A percentile compares a stretch with the other conserved stretches of the same genome.
These are phyloP conservation scores for Alternaria incomplexa DNA, from an alignment of 2,329 filamentous ascomycete species.

Conservation along the genomic window DNA sequence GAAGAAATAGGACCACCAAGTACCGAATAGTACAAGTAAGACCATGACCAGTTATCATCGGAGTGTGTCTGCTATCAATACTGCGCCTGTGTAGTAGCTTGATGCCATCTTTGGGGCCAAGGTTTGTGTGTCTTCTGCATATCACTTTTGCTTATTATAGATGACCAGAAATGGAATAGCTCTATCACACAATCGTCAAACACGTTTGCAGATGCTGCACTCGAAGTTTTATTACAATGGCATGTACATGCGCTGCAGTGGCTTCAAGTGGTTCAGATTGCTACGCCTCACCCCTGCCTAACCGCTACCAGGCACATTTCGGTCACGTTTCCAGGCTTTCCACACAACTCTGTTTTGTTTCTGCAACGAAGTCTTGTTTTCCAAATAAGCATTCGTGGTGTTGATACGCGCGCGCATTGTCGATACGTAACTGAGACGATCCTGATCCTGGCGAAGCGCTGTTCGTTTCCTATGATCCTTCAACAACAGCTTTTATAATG, in stretches of 20 bases:
- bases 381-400: background rate
- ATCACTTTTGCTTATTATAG: background rate
- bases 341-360: background rate
- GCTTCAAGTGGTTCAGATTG: background rate
- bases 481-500: no score
- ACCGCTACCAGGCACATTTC: background rate
- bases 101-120: background rate
- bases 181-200: background rate
- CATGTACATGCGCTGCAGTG: background rate
- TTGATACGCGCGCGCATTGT: background rate
- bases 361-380: background rate
- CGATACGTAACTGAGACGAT: background rate
- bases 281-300: background rate
- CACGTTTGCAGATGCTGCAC: background rate
- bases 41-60: background rate
- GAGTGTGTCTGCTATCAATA: background rate
- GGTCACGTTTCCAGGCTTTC: background rate
- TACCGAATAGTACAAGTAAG: background rate
- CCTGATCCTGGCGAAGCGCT: background rate
- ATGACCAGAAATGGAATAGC: background rate
- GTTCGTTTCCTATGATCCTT: background rate
- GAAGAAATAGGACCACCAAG: constrained; percentile 5
- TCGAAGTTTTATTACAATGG: background rate
- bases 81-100: background rate
- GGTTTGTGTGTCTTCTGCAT: background rate